Evolutionary conservation across 2,329 filamentous ascomycete genomes (phyloP).

Genomic region (Aspergillus niger): DNA sequence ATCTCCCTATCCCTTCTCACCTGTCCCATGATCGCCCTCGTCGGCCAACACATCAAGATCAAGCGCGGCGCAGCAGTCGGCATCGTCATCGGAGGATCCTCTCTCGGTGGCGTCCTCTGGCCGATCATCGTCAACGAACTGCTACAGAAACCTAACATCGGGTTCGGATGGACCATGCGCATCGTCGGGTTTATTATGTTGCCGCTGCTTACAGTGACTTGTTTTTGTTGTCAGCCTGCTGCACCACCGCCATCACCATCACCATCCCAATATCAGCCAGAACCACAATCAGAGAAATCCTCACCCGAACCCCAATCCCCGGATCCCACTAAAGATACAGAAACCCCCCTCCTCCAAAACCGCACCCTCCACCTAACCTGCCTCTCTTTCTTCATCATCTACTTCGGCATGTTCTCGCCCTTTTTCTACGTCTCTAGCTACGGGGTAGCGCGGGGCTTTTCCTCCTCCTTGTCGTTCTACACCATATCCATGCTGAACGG

Average conservation of each 20-base stretch:
- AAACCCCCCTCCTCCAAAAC: constrained; percentile 37
- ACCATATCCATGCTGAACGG: constrained; percentile 38
- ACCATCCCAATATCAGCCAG: constrained; percentile 8
- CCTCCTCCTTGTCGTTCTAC: constrained; percentile 28
- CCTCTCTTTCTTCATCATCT: constrained; percentile 25
- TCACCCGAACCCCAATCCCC: too few species aligned
- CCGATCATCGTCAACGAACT: constrained; percentile 50
- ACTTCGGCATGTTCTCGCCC: constrained; percentile 31
- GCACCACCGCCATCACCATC: constrained; percentile 14
- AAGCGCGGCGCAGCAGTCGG: constrained; percentile 53
- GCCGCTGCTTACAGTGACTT: constrained; percentile 46
- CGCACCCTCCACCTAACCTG: constrained; percentile 38
- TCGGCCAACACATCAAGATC: constrained; percentile 53
- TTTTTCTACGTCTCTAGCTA: constrained; percentile 35
- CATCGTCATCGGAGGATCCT: constrained; percentile 50
- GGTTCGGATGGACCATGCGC: constrained; percentile 57
- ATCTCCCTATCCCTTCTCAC: constrained; percentile 44
- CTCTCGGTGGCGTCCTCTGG: constrained; percentile 57
- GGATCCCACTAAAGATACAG: neutral
- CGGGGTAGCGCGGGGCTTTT: constrained; percentile 21
- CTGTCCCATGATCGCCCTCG: constrained; percentile 49
- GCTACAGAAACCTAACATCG: constrained; percentile 50
- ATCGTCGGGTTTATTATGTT: constrained; percentile 56
- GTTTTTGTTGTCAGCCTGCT: constrained; percentile 23
- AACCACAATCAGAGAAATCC: neutral